Base-by-base conservation (phyloP, 805 yeast genomes). In the Priceomyces castillae region DNA sequence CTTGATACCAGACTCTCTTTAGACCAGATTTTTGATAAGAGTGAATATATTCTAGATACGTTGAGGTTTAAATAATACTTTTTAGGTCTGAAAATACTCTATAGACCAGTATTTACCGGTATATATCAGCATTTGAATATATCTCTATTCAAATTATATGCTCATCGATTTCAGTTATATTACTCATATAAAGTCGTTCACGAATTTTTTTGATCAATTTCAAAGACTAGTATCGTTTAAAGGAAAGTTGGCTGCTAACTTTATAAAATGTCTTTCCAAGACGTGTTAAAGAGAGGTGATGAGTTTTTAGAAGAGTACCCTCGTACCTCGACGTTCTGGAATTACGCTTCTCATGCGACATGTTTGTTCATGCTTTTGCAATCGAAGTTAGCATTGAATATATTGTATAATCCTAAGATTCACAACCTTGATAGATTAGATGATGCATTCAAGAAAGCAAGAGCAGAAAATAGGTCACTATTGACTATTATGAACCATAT, bases 401-500 rank as follows among this genome's bases (percentile, higher is more conserved):
- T 80, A 1, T 71, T 81, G 41, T 90, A 89, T 63, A 75, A 80
- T 19, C 86, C 90, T 2, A 62, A 74, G 34, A 67, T 88, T 10
- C 71, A 76, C 45, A 78, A 87, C 38, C 60, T 83, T 10, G 85
- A 86, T 3, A 78, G 76, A 47, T 65, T 92, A 14, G 86, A 83
- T 41, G 63, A 56, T 11, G 94, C 92, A 0, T 57, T 86, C 33
- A 71, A 72, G n/a, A 74, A 74, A 47, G 82, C 94, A 0, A 65
- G 82, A 38, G 51, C 54, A 1, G 92, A 90, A 53, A 80, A 84
- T 46, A 67, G 97, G 36, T 85, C 94, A 0, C 61, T 92, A 1
- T 52, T 92, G 48, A 92, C 98, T 0, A 76, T 88, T 12, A 88
- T 89, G 96, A 90, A 90, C 61, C 97, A 90, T 58, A 86, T 88